Evolutionary conservation across 1,284 basidiomycete genomes (phyloP), one percentile per base, ranked within the genome.

Genomic region (Cryptococcus wingfieldii): DNA sequence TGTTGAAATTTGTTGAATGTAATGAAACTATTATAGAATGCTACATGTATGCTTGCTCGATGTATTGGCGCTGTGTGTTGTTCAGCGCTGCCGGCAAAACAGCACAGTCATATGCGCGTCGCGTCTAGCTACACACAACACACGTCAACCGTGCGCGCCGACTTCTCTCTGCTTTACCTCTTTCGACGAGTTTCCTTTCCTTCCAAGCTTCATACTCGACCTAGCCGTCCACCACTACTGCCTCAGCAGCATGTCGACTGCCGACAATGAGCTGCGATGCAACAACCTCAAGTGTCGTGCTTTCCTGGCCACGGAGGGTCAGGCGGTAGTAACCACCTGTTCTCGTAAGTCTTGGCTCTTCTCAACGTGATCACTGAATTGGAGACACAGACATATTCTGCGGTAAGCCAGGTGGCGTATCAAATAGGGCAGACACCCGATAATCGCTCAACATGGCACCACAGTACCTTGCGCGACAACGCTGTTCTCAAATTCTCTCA

Each of bases 261-360:
- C 46, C 46, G 31, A 47, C 31, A 47, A 47, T 31, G 46, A 28
- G 31, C 46, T 47, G 10, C 54, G 57, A 12, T 69, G 67, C 54
- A 69, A 69, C 51, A 61, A 63, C 41, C 58, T 67, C 28, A 60
- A 60, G 41, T 69, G 67, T 51, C 38, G 67, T 28, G 51, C 41
- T 13, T 45, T 51, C 41, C 39, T 69, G 12, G 59, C 46, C 7
- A 34, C 43, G 18, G 56, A 66, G 50, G 66, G 61, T 12, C 60
- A 59, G 52, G 67, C 64, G 3, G 64, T 70, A 47, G 65, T 70
- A 19, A 63, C 65, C 19, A 63, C 62, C 45, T 70, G 67, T 52
- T 62, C 60, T 43, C 60, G 63, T 69, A 25, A 61, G 64, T 59
- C n/a, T 18, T 13, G 2, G 5, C 49, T 28, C 14, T 12, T 34